Base-by-base conservation (phyloP, 2,329 filamentous ascomycete genomes). In the Alternaria sp. region DNA sequence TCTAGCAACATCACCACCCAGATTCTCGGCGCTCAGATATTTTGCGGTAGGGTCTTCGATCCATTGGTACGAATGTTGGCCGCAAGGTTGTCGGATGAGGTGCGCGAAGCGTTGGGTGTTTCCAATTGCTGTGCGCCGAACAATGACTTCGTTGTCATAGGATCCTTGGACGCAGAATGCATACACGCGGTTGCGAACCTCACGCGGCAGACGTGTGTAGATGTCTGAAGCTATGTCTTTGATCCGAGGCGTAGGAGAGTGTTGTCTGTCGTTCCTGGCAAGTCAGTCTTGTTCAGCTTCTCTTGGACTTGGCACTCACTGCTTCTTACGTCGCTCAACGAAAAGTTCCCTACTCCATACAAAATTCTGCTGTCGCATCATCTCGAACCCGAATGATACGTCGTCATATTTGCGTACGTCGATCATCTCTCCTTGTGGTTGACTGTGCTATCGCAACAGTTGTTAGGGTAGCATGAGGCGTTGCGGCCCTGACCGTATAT, bases 101-200 rank as follows among this genome's bases (percentile, higher is more conserved):
- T 67, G 29, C 5, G 14, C 17, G 10, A 54, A 60, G 23, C 39
- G 29, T 36, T 54, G 37, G 2, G 51, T 46, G 1, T 29, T 26
- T 6, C 41, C 46, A 5, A 33, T 10, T 7, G 54, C 34, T 34
- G 52, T 55, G n/a, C 53, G 59, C 9, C 67, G 61, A 14, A 70
- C 56, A 9, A 70, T 60, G 13, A 70, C 66, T 29, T 70, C 66
- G 23, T 68, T 61, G 46, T 70, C 67, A 13, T 61, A 60, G 4
- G 40, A 17, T 10, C 67, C 61, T 42, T 68, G 57, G 7, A 67
- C 58, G 14, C 62, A 68, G 33, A 60, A 68, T 3, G 56, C 49
- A 37, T 67, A 63, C 52, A 70, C 57, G 24, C 59, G 54, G 29
- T 68, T 60, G 26, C 67, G 67, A 33, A 70, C 58, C 37, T 70